Percentiles rank a stretch among this genome's conserved stretches.
Evolutionary conservation across 179 eudicot genomes (phyloP).

Genomic region (Dionaea muscipula): DNA sequence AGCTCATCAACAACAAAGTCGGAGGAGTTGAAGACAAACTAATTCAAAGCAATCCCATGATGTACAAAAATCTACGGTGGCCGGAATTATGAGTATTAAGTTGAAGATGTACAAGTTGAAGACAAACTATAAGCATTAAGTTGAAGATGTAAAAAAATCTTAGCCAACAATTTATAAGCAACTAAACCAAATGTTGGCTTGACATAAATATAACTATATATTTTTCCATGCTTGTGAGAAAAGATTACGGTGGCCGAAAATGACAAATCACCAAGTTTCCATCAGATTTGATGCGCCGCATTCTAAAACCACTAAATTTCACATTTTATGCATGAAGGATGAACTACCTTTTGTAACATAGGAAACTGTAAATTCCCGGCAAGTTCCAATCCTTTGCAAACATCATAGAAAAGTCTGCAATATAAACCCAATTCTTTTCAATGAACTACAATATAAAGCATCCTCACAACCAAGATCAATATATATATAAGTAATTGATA

Average conservation of each 20-base stretch:
- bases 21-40: conserved; percentile 25
- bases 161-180: neutral
- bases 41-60: neutral
- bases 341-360: conserved; percentile 58
- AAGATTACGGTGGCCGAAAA: conserved; percentile 82
- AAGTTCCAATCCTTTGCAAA: conserved; percentile 81
- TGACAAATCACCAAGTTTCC: conserved; percentile 1
- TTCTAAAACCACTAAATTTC: neutral
- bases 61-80: neutral
- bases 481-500: no score
- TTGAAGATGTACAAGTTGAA: neutral
- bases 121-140: neutral
- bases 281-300: neutral
- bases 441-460: neutral
- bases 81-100: no score
- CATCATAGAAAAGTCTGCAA: conserved; percentile 84
- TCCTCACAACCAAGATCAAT: no score
- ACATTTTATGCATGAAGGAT: neutral
- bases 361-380: conserved; percentile 95
- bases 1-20: conserved; percentile 50
- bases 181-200: conserved; percentile 40
- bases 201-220: conserved; percentile 66
- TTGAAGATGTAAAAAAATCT: neutral
- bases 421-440: neutral
- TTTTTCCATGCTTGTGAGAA: conserved; percentile 88